Base-by-base conservation (phyloP, 495 filamentous ascomycete species). In the Ascodesmis nigricans region DNA sequence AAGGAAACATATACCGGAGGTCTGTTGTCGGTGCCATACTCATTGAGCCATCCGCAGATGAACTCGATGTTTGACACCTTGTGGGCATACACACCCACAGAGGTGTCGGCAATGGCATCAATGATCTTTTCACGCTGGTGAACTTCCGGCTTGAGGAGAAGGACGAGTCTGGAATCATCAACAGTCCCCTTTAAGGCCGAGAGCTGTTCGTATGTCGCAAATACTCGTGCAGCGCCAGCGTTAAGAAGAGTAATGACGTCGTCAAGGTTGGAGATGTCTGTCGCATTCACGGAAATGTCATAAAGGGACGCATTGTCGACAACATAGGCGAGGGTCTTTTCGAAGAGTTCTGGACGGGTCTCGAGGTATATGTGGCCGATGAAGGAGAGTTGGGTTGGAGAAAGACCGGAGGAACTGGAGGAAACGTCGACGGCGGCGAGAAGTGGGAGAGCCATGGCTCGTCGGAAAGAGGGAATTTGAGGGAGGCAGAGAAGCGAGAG, bases 191-290 rank as follows among this genome's bases (percentile, higher is more conserved):
- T 62, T 35, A 76, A 54, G 2, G 55, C 40, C 28, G 60, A 54
- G 43, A 74, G 58, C 57, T 78, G 73, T 29, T 74, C 63, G 30
- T 71, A 61, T 33, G 65, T 61, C 31, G 91, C 72, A 53, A 95
- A 83, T 29, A 91, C 72, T 54, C 74, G 87, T 25, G 69, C 65
- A n/a, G 80, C 80, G 33, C 90, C 87, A 42, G 71, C 67, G 50
- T 97, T 75, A 33, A 97, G 66, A 19, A 95, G 63, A 33, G 76
- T 64, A 32, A 82, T 56, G 13, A 92, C 57, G 41, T 91, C 78
- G 24, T 75, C 69, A 29, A 58, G 53, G 17, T 67, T 69, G 38
- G 64, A 44, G 34, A 95, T 65, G 17, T 60, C 55, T 14, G 77
- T 75, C 36, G 70, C 81, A 43, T 93, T 75, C 42, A 90, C 69